Percentiles rank a stretch among this genome's conserved stretches.
Evolutionary conservation across 305 asterid species (phyloP).

Genomic region (Fraxinus velutina): DNA sequence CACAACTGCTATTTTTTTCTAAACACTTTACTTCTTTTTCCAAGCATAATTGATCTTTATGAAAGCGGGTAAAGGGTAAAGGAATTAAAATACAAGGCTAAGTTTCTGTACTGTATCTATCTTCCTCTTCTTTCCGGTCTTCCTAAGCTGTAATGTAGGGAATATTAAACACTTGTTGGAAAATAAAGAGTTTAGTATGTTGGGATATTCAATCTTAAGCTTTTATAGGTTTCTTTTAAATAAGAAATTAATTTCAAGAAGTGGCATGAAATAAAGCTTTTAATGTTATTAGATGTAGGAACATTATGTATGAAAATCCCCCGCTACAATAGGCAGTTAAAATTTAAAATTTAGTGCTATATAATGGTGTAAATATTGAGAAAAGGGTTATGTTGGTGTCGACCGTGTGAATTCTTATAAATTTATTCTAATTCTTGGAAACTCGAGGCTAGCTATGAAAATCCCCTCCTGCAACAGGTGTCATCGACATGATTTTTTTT

Average conservation of each 20-base stretch:
- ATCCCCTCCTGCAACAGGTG: not conserved
- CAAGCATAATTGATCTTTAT: not conserved
- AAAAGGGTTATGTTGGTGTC: not conserved
- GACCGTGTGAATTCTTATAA: not conserved
- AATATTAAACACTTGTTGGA: conserved; percentile 1
- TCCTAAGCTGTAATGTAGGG: not conserved
- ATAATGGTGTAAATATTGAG: not conserved
- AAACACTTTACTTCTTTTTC: conserved; percentile 3
- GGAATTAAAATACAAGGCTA: not conserved
- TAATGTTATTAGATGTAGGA: not conserved
- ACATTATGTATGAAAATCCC: not conserved
- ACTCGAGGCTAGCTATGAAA: not conserved
- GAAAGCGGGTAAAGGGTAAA: not conserved
- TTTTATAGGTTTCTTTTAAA: not conserved
- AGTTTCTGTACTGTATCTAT: conserved; percentile 3
- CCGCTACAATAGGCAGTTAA: not conserved
- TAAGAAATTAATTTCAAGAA: not conserved
- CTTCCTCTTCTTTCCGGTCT: not conserved
- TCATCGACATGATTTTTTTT: not conserved
- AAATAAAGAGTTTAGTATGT: not conserved
- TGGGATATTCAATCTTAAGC: not conserved
- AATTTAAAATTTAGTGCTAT: not conserved
- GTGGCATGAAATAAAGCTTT: conserved; percentile 9
- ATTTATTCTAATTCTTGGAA: not conserved
- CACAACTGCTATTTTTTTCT: conserved; percentile 9